These are phyloP conservation scores for Falciphora oryzae DNA, from an alignment of 2,329 filamentous ascomycete genomes.

Conservation along the genomic window DNA sequence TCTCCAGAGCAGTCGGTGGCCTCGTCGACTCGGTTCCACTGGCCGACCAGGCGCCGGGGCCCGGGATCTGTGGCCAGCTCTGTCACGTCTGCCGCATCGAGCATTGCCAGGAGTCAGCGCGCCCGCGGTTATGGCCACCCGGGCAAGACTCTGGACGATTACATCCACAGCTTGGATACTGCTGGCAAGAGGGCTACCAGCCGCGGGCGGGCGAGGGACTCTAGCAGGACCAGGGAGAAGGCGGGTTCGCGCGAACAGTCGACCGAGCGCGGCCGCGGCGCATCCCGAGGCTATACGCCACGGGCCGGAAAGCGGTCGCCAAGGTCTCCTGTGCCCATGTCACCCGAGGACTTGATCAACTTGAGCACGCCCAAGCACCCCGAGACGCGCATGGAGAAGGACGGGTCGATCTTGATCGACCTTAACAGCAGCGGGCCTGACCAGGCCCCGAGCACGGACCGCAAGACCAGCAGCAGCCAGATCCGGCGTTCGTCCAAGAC, in stretches of 20 bases:
- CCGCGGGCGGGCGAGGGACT: constrained; percentile 40
- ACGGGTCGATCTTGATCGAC: constrained; percentile 18
- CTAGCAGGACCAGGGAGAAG: constrained; percentile 41
- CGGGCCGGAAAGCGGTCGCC: constrained; percentile 79
- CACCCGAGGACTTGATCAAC: constrained; percentile 73
- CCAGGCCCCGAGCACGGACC: constrained; percentile 31
- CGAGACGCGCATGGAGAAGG: constrained; percentile 15
- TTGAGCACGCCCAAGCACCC: constrained; percentile 42
- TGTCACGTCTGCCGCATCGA: constrained; percentile 51
- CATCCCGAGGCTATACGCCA: constrained; percentile 56
- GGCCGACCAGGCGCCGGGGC: constrained; percentile 47
- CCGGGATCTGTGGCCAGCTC: constrained; percentile 53
- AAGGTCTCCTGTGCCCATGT: constrained; percentile 91
- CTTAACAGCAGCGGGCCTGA: constrained; percentile 18
- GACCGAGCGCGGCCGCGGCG: constrained; percentile 63
- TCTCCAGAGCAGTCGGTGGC: constrained; percentile 50
- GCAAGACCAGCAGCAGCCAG: constrained; percentile 23
- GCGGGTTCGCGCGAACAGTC: constrained; percentile 52
- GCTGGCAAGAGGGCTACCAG: constrained; percentile 52
- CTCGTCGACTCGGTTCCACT: constrained; percentile 49
- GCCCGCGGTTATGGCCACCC: constrained; percentile 31
- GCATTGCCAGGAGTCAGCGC: constrained; percentile 41
- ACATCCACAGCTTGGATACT: constrained; percentile 81
- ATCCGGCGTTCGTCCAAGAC: constrained; percentile 25
- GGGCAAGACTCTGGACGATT: constrained; percentile 68